A percentile compares a stretch with the other conserved stretches of the same genome.
phyloP scores from a whole-genome alignment of 352 stramenopile species.

The Globisporangium apiculatum region DNA sequence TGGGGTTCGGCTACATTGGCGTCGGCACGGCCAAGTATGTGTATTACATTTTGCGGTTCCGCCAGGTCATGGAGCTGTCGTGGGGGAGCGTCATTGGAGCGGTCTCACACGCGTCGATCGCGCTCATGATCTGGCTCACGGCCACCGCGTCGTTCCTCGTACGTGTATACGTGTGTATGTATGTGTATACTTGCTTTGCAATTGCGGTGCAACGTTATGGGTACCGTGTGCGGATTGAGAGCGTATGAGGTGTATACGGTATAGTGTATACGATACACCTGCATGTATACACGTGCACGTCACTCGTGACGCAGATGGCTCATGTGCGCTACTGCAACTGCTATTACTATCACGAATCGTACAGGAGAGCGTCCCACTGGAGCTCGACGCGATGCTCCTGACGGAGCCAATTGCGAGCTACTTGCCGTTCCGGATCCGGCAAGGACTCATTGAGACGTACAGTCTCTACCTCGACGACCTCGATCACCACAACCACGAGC shows the following conservation, averaged over 20 bases:
- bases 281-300: not conserved
- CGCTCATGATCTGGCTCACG: constrained; percentile 81
- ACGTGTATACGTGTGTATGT: constrained; percentile 4
- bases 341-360: too few species aligned
- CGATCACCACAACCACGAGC: constrained; percentile 75
- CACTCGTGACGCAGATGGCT: too few species aligned
- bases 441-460: constrained; percentile 86
- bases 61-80: constrained; percentile 82
- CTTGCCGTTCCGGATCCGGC: constrained; percentile 77
- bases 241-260: not conserved
- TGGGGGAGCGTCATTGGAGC: constrained; percentile 81
- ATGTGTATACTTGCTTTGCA: too few species aligned
- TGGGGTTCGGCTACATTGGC: constrained; percentile 85
- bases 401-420: constrained; percentile 78
- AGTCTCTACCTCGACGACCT: constrained; percentile 83
- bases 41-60: constrained; percentile 86
- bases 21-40: constrained; percentile 87
- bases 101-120: constrained; percentile 74
- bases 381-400: constrained; percentile 78
- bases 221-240: not conserved
- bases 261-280: not conserved
- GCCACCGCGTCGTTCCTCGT: constrained; percentile 83
- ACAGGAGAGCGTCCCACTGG: constrained; percentile 80
- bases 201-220: not conserved
- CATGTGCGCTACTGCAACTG: too few species aligned